phyloP scores from a whole-genome alignment of 257 asterid genomes.

The Leptodermis oblonga region DNA sequence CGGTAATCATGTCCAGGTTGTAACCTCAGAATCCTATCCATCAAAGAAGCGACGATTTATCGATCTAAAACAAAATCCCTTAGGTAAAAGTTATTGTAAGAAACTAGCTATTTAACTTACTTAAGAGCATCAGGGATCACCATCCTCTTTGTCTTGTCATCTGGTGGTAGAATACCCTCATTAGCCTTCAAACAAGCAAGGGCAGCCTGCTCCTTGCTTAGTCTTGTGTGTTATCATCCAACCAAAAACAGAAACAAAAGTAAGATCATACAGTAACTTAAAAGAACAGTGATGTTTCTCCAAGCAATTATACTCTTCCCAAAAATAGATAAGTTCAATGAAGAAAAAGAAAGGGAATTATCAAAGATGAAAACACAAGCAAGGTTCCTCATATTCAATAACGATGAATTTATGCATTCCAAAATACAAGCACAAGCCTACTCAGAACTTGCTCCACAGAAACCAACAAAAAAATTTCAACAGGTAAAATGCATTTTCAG shows the following conservation, averaged over 20 bases:
- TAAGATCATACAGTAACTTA: not conserved
- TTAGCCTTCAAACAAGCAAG: conserved; percentile 74
- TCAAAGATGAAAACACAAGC: not conserved
- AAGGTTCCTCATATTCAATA: no score
- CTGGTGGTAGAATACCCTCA: conserved; percentile 79
- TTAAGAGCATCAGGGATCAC: conserved; percentile 86
- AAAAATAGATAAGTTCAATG: no score
- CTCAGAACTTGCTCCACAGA: not conserved
- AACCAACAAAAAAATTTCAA: not conserved
- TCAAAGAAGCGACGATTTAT: not conserved
- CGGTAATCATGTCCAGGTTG: conserved; percentile 84
- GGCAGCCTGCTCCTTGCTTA: conserved; percentile 86
- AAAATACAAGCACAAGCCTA: not conserved
- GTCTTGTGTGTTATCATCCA: conserved; percentile 93
- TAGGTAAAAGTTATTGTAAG: not conserved
- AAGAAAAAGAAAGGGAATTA: no score
- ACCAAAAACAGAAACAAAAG: not conserved
- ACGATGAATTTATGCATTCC: not conserved
- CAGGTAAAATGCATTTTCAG: not conserved
- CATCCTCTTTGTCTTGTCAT: conserved; percentile 78
- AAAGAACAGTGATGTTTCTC: not conserved
- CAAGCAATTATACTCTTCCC: no score
- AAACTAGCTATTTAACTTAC: conserved; percentile 30
- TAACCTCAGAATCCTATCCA: conserved; percentile 73
- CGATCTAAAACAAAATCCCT: not conserved